phyloP scores from a whole-genome alignment of 768 basidiomycete genomes.

The Fibroporia radiculosa region DNA sequence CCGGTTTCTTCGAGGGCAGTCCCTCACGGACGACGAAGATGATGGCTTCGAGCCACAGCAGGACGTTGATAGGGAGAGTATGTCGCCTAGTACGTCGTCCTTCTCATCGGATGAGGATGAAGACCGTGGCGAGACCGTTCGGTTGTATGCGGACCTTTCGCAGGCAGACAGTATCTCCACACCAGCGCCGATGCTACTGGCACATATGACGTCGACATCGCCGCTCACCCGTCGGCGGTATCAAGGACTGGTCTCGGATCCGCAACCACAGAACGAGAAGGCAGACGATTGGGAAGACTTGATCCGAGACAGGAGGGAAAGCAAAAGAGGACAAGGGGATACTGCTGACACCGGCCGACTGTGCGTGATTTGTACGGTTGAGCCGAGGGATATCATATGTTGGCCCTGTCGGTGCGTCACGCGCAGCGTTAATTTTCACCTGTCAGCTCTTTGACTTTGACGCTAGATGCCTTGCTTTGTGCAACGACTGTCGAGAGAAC shows the following conservation, averaged over 20 bases:
- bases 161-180: slow-evolving; percentile 24
- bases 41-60: slow-evolving; percentile 25
- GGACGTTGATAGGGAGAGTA: slow-evolving; percentile 1
- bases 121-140: slow-evolving; percentile 35
- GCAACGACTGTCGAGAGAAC: slow-evolving; percentile 57
- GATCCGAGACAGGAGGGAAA: slow-evolving; percentile 21
- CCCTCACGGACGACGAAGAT: slow-evolving; percentile 40
- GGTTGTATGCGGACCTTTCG: slow-evolving; percentile 50
- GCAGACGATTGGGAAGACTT: slow-evolving; percentile 19
- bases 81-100: slow-evolving; percentile 3
- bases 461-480: slow-evolving; percentile 44
- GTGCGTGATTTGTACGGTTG: slow-evolving; percentile 71
- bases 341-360: slow-evolving; percentile 22
- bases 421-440: neutral
- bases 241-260: slow-evolving; percentile 25
- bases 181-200: slow-evolving; percentile 40
- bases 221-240: slow-evolving; percentile 46
- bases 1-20: slow-evolving; percentile 55
- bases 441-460: neutral
- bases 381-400: slow-evolving; percentile 64
- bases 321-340: slow-evolving; percentile 14
- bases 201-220: slow-evolving; percentile 41
- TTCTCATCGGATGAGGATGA: slow-evolving; percentile 21
- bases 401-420: slow-evolving; percentile 72
- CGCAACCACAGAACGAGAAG: slow-evolving; percentile 6